These are phyloP conservation scores for Apiospora arundinis DNA, from an alignment of 2,329 filamentous ascomycete genomes.

Conservation along the genomic window DNA sequence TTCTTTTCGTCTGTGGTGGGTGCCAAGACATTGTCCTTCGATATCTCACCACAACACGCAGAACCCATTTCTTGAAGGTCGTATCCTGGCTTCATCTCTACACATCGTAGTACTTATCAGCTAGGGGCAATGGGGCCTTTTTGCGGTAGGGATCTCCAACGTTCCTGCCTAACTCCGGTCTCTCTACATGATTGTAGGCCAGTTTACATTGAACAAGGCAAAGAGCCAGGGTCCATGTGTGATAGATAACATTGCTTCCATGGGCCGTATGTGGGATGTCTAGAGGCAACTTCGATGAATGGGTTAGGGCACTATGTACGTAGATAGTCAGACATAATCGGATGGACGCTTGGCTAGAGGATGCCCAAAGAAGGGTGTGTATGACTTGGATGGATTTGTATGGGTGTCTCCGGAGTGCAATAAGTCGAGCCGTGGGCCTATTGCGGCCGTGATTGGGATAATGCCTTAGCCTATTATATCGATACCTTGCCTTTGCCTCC, in stretches of 20 bases:
- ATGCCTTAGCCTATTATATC: slow-evolving; percentile 22
- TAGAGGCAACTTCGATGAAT: background rate
- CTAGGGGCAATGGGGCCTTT: background rate
- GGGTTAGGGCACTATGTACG: background rate
- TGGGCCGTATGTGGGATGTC: background rate
- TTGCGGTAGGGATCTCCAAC: background rate
- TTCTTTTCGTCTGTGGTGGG: background rate
- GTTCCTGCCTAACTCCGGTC: background rate
- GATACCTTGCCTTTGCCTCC: slow-evolving; percentile 11
- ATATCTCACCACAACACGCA: background rate
- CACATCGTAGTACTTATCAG: background rate
- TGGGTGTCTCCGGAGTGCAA: slow-evolving; percentile 12
- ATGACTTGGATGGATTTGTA: slow-evolving; percentile 1
- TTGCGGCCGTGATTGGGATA: slow-evolving; percentile 13
- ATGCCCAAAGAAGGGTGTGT: background rate
- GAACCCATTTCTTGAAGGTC: background rate
- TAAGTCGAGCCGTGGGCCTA: slow-evolving; percentile 17
- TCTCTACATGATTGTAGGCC: slow-evolving; percentile 4
- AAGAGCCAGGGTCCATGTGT: background rate
- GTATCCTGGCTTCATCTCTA: background rate
- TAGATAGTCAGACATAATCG: slow-evolving; percentile 16
- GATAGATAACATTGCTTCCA: slow-evolving; percentile 8
- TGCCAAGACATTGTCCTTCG: slow-evolving; percentile 10
- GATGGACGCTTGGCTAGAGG: slow-evolving; percentile 3
- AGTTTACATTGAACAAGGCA: background rate